phyloP scores from a whole-genome alignment of 2,329 filamentous ascomycete species.

The Aspergillus pseudoglaucus region DNA sequence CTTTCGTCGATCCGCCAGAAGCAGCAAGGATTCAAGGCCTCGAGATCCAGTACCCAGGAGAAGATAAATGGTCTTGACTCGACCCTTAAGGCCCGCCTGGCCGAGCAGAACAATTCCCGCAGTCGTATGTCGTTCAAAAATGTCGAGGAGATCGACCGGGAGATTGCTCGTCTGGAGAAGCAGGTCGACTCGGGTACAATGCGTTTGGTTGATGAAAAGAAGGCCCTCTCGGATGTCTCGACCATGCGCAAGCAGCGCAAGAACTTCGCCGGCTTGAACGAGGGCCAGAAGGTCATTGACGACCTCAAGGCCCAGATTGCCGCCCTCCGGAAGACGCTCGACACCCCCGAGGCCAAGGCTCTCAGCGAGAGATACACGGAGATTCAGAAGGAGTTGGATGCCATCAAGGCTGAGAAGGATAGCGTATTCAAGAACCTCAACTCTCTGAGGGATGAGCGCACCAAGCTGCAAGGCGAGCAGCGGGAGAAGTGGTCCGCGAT shows the following conservation, averaged over 20 bases:
- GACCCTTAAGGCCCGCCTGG: conserved; percentile 75
- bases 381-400: conserved; percentile 81
- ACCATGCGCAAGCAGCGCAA: conserved; percentile 83
- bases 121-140: conserved; percentile 79
- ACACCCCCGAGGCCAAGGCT: conserved; percentile 85
- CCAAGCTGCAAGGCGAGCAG: conserved; percentile 75
- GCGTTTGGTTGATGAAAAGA: conserved; percentile 97
- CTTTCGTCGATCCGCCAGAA: conserved; percentile 77
- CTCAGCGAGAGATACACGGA: conserved; percentile 78
- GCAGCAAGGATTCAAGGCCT: conserved; percentile 81
- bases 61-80: conserved; percentile 90
- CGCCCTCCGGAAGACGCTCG: conserved; percentile 78
- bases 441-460: conserved; percentile 74
- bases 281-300: conserved; percentile 81
- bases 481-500: conserved; percentile 77
- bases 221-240: conserved; percentile 76
- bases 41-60: conserved; percentile 70
- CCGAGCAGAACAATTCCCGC: conserved; percentile 80
- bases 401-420: conserved; percentile 88
- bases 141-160: conserved; percentile 75
- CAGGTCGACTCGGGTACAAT: conserved; percentile 83
- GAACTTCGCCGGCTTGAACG: conserved; percentile 79
- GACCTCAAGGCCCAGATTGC: conserved; percentile 81
- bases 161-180: conserved; percentile 74
- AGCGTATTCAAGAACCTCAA: conserved; percentile 84